Base-by-base conservation (phyloP, 1,139 yeast species). In the Ogataea hybrid region DNA sequence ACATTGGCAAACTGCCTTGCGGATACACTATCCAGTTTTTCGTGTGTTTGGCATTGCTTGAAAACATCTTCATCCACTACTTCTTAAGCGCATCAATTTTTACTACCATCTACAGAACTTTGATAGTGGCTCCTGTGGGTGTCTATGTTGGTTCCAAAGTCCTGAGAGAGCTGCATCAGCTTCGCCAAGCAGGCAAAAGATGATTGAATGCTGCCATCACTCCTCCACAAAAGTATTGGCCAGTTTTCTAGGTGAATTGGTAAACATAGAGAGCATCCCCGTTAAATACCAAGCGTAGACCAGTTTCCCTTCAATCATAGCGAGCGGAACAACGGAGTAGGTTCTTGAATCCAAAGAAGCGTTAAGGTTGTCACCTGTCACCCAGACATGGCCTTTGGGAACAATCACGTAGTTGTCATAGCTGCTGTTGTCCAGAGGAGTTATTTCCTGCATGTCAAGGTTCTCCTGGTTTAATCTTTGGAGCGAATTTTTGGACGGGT, bases 301-400 rank as follows among this genome's bases (percentile, higher is more conserved):
- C 10, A 92, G 82, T 57, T 86, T 88, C 0, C 98, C 99, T 52
- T 82, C 82, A 9, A 92, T 81, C 27, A 92, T 67, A 0, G 82
- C 97, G 79, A 88, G 73, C 2, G 98, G 98, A 28, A 92, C 66
- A 17, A 84, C 89, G 20, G 92, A 87, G 60, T 92, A 92, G 0
- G 89, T 79, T 51, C 98, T 68, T 6, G 96, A 88, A 56, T 94
- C 99, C 42, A 90, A 67, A n/a, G 96, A 86, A 53, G 83, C 89
- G 30, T 88, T 75, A 44, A 92, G 63, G 58, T 92, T 92, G 59
- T 92, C 98, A 2, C 98, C 99, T 0, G 97, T 88, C 5, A 90
- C 84, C 97, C 97, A 94, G 35, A 89, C 88, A 64, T 94, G 98
- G 3, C 98, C 98, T 43, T 79, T 78, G 0, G 95, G 95, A 0